These are phyloP conservation scores for Tulasnella sp. DNA, from an alignment of 768 basidiomycete genomes.

Conservation along the genomic window DNA sequence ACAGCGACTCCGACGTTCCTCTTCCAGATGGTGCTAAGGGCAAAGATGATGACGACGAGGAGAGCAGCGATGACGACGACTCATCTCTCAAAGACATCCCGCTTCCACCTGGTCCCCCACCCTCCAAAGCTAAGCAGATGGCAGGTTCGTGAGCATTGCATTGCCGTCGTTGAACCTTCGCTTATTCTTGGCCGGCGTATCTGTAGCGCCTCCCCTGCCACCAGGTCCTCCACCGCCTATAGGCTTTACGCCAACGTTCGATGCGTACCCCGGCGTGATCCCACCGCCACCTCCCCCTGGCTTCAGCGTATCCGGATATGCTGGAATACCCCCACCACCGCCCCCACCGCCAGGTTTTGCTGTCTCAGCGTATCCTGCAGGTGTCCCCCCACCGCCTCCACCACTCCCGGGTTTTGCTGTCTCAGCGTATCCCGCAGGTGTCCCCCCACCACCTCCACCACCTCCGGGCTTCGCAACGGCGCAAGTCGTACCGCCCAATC, in stretches of 20 bases:
- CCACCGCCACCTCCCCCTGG: conserved; percentile 44
- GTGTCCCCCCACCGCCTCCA: conserved; percentile 40
- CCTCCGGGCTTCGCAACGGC: conserved; percentile 66
- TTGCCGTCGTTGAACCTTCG: background rate
- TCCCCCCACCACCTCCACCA: conserved; percentile 45
- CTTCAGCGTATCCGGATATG: conserved; percentile 39
- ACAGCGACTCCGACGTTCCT: conserved; percentile 38
- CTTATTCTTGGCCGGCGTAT: conserved; percentile 12
- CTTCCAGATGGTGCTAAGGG: conserved; percentile 34
- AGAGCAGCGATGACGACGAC: conserved; percentile 54
- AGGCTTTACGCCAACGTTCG: conserved; percentile 38
- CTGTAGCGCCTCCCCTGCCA: conserved; percentile 42
- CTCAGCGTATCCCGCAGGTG: conserved; percentile 38
- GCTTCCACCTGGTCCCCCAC: conserved; percentile 84
- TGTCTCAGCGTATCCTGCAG: conserved; percentile 44
- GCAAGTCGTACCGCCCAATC: conserved; percentile 37
- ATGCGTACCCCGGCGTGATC: conserved; percentile 42
- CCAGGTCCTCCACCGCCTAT: conserved; percentile 44
- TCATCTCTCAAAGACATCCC: conserved; percentile 67
- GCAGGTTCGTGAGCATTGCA: background rate
- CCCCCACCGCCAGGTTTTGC: conserved; percentile 41
- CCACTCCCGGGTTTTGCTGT: conserved; percentile 66
- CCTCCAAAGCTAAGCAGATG: conserved; percentile 37
- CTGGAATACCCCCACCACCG: conserved; percentile 49
- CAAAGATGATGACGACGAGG: background rate